Percentiles rank a stretch among this genome's conserved stretches.
These are phyloP conservation scores for Candida nonsorbophila DNA, from an alignment of 805 yeast genomes.

Conservation along the genomic window DNA sequence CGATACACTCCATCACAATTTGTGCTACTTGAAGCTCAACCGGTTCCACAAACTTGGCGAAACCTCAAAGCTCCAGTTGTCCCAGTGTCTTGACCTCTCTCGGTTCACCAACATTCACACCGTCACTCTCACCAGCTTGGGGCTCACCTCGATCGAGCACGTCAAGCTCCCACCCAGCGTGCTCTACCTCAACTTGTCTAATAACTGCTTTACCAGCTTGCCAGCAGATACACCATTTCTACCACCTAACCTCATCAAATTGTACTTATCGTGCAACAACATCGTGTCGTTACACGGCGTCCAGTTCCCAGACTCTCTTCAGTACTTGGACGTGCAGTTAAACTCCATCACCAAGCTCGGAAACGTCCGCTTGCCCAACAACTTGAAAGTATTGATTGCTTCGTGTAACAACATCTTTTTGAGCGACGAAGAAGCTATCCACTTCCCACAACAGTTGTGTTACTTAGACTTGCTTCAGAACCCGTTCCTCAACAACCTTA, in stretches of 20 bases:
- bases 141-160: slow-evolving; percentile 3
- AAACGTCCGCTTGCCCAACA: slow-evolving; percentile 7
- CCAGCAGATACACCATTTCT: slow-evolving; percentile 7
- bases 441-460: slow-evolving; percentile 9
- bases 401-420: slow-evolving; percentile 12
- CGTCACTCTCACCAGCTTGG: slow-evolving; percentile 8
- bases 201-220: slow-evolving; percentile 8
- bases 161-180: slow-evolving; percentile 7
- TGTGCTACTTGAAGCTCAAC: slow-evolving; percentile 9
- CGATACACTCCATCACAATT: slow-evolving; percentile 5
- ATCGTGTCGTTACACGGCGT: slow-evolving; percentile 6
- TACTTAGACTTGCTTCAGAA: slow-evolving; percentile 11
- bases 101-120: slow-evolving; percentile 8
- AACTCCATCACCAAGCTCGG: slow-evolving; percentile 8
- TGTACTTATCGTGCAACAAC: slow-evolving; percentile 12
- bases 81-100: slow-evolving; percentile 2
- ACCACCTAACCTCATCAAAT: slow-evolving; percentile 8
- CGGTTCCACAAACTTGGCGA: slow-evolving; percentile 9
- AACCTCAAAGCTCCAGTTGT: slow-evolving; percentile 2
- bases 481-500: slow-evolving; percentile 8
- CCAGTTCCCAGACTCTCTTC: slow-evolving; percentile 9
- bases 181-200: slow-evolving; percentile 7
- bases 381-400: slow-evolving; percentile 10
- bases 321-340: slow-evolving; percentile 12
- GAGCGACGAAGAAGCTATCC: slow-evolving; percentile 9